Base-by-base conservation (phyloP, 139 green algal species). In the Haematococcus lacustris region DNA sequence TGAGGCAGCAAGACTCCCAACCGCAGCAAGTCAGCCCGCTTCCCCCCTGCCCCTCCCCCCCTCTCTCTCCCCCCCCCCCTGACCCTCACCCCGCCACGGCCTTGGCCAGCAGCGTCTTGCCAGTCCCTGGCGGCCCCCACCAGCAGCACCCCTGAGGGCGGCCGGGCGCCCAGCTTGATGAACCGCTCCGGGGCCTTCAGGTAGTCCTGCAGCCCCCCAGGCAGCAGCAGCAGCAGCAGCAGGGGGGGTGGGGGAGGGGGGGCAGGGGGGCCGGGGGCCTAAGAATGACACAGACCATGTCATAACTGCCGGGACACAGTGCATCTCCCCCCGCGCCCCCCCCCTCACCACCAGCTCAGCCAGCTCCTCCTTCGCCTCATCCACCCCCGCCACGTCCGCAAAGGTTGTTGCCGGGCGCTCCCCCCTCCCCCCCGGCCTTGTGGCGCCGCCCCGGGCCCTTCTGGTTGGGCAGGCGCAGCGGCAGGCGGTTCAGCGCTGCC, bases 311-410 rank as follows among this genome's bases (percentile, higher is more conserved):
- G n/a, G n/a, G n/a, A n/a, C n/a, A n/a, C n/a, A n/a, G n/a, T n/a
- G n/a, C n/a, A n/a, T n/a, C n/a, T n/a, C n/a, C n/a, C n/a, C n/a
- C n/a, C n/a, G n/a, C n/a, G n/a, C n/a, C n/a, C n/a, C n/a, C n/a
- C 2, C 30, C 62, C 86, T 50, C 73, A 91, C 88, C 79, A 97
- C 91, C 53, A 97, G 86, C 79, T 97, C 91, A 68, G 87, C 71
- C 38, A 97, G 81, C 82, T 96, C 91, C 83, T 94, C 88, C 74
- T 97, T 97, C 33, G 91, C 91, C 71, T 93, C 88, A 53, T 95
- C 91, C 59, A 96, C 87, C 0, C 91, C 91, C 30, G 91, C 91
- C 66, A 97, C 90, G 62, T 97, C 91, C 64, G 85, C 89, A 88
- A 97, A 97, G 5, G 74, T 83, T 64, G 85, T 73, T 26, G 35